A percentile compares a stretch with the other conserved stretches of the same genome.
phyloP scores from a whole-genome alignment of 1,284 basidiomycete genomes.

The Trichosporon coremiiforme region DNA sequence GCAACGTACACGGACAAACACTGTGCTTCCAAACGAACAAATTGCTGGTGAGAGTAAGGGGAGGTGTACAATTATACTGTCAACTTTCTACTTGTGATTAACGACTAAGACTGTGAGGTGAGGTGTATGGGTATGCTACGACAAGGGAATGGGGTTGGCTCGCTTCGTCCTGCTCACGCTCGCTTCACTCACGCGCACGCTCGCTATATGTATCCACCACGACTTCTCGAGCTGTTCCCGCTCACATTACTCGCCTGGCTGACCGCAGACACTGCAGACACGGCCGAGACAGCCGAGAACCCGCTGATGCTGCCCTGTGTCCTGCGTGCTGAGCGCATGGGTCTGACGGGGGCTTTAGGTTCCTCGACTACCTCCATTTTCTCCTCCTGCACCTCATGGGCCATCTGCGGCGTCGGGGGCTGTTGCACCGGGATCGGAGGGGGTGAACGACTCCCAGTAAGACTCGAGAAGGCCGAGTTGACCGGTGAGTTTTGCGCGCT shows the following conservation, averaged over 20 bases:
- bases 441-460: background rate
- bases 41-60: too few species aligned
- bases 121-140: too few species aligned
- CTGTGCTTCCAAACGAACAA: too few species aligned
- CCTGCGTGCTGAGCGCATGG: conserved; percentile 2
- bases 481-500: background rate
- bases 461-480: background rate
- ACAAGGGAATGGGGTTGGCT: too few species aligned
- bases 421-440: background rate
- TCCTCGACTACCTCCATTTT: background rate
- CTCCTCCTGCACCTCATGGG: background rate
- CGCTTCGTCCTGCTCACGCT: too few species aligned
- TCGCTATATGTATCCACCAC: conserved; percentile 7
- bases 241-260: conserved; percentile 6
- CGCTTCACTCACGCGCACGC: background rate
- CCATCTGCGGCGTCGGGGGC: too few species aligned
- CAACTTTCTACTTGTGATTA: too few species aligned
- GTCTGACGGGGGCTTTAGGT: background rate
- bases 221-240: background rate
- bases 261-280: background rate
- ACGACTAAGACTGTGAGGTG: too few species aligned
- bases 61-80: too few species aligned
- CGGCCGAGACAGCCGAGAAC: background rate
- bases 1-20: too few species aligned
- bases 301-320: conserved; percentile 1